phyloP scores from a whole-genome alignment of 768 basidiomycete genomes.

The Pleurotus ostreatus region DNA sequence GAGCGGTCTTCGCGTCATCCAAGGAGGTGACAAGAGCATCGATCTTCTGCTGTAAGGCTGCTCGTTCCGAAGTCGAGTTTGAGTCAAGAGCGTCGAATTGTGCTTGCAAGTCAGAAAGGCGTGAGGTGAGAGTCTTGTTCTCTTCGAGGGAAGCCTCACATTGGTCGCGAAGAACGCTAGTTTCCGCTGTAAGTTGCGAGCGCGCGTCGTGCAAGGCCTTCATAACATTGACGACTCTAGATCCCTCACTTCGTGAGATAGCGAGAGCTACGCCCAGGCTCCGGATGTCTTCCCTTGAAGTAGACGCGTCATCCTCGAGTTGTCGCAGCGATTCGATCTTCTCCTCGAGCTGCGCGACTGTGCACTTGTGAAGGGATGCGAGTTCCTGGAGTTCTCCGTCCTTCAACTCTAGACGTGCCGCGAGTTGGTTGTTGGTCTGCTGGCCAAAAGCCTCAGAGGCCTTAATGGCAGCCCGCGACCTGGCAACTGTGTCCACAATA shows the following conservation, averaged over 20 bases:
- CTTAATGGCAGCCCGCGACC: constrained; percentile 22
- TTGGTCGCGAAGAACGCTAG: constrained; percentile 8
- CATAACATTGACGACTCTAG: constrained; percentile 1
- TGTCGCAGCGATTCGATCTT: background rate
- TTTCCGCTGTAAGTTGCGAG: background rate
- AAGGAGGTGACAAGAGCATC: constrained; percentile 16
- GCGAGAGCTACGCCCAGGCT: constrained; percentile 23
- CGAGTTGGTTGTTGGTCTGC: background rate
- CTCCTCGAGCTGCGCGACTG: constrained; percentile 6
- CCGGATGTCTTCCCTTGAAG: constrained; percentile 12
- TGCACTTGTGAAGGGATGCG: constrained; percentile 9
- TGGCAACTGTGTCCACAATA: constrained; percentile 30
- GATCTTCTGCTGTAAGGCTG: constrained; percentile 16
- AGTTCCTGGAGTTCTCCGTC: constrained; percentile 9
- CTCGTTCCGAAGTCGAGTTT: background rate
- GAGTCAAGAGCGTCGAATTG: background rate
- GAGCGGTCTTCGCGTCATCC: constrained; percentile 13
- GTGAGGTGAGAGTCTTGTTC: constrained; percentile 4
- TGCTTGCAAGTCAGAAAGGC: background rate
- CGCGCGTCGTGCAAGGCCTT: background rate
- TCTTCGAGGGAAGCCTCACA: constrained; percentile 7
- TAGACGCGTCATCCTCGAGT: background rate
- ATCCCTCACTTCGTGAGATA: constrained; percentile 13
- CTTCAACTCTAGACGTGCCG: background rate
- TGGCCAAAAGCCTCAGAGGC: background rate